A percentile compares a stretch with the other conserved stretches of the same genome.
Conservation (phyloP, 208 protist species). For the Balamuthia mandrillaris region DNA sequence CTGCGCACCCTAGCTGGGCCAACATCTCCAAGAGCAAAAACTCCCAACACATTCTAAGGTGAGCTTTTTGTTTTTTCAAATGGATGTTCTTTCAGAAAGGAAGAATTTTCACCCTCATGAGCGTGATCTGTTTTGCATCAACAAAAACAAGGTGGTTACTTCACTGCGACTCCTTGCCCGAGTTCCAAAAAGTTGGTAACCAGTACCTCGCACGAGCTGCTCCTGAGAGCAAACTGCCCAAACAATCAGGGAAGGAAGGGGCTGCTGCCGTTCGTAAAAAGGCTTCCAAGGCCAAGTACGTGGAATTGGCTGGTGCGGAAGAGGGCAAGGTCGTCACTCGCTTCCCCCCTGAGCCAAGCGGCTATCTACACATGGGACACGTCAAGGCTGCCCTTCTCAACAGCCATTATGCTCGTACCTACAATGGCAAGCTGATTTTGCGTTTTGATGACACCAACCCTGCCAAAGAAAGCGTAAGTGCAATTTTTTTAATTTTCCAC, state of each 20-base stretch:
- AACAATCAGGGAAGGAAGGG: no score
- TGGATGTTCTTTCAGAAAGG: background rate
- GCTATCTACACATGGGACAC: conserved; percentile 80
- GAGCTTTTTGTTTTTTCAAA: background rate
- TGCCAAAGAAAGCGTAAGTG: conserved; percentile 87
- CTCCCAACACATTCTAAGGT: background rate
- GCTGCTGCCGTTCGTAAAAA: background rate
- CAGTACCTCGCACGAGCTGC: background rate
- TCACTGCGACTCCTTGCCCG: background rate
- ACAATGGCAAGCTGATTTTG: conserved; percentile 95
- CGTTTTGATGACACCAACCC: conserved; percentile 99
- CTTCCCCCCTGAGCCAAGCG: conserved; percentile 85
- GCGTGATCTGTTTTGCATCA: background rate
- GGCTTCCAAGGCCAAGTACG: conserved; percentile 25
- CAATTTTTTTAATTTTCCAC: background rate
- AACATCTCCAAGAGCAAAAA: background rate
- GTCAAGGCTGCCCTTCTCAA: conserved; percentile 98
- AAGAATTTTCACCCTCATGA: background rate
- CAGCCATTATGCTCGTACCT: conserved; percentile 90
- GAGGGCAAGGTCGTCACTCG: conserved; percentile 46
- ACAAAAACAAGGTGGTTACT: background rate
- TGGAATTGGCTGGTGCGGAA: conserved; percentile 6
- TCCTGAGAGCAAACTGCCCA: background rate
- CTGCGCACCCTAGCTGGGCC: background rate
- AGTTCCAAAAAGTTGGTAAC: background rate